Evolutionary conservation across 1,139 yeast genomes (phyloP).

Genomic region (Candida sp.): DNA sequence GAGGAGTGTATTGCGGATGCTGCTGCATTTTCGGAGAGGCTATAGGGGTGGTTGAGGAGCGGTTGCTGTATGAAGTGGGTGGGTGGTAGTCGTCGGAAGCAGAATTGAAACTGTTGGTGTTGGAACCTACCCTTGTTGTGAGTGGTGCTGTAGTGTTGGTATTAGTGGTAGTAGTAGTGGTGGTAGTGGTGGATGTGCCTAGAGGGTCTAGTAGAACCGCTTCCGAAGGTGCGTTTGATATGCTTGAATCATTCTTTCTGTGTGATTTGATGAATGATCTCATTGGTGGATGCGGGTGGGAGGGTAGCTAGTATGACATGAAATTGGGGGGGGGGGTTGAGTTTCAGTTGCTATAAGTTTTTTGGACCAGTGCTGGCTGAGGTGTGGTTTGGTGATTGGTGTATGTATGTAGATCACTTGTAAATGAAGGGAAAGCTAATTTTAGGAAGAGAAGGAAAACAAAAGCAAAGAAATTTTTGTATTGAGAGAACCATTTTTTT

Average conservation of each 20-base stretch:
- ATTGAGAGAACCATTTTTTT: no score
- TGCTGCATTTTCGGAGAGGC: slow-evolving; percentile 27
- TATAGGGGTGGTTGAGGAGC: slow-evolving; percentile 19
- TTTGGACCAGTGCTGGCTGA: no score
- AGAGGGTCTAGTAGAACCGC: slow-evolving; percentile 6
- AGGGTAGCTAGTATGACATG: neutral
- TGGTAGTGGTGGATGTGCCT: neutral
- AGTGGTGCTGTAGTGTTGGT: neutral
- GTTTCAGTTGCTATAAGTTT: no score
- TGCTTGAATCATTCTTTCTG: slow-evolving; percentile 29
- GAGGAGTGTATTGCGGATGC: slow-evolving; percentile 29
- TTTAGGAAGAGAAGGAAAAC: neutral
- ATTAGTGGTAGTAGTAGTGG: no score
- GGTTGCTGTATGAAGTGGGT: slow-evolving; percentile 2
- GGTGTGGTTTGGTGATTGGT: no score
- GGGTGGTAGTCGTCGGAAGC: slow-evolving; percentile 6
- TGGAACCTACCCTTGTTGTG: slow-evolving; percentile 8
- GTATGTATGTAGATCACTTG: no score
- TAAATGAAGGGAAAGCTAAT: neutral
- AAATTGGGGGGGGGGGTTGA: neutral
- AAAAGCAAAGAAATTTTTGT: neutral
- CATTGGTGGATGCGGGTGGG: slow-evolving; percentile 26
- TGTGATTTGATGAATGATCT: slow-evolving; percentile 54
- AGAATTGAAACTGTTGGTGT: neutral
- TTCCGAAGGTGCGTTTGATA: slow-evolving; percentile 13